Percentiles rank a stretch among this genome's conserved stretches.
Evolutionary conservation across 164 flowering plant genomes (phyloP).

Genomic region (Kalanchoe fedtschenkoi): DNA sequence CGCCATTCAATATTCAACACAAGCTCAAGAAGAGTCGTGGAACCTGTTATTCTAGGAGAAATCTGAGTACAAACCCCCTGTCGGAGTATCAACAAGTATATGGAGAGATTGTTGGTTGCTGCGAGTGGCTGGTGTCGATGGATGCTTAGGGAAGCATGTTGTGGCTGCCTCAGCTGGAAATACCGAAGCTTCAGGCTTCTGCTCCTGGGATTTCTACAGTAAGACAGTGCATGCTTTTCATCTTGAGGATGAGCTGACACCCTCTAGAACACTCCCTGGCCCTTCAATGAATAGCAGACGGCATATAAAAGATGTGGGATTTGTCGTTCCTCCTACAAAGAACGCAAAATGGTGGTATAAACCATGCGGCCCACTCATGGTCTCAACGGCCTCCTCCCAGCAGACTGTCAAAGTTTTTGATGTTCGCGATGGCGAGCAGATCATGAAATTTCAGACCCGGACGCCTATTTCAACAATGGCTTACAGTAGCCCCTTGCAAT

Average conservation of each 20-base stretch:
- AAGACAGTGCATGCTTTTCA: constrained; percentile 71
- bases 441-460: constrained; percentile 77
- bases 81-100: constrained; percentile 44
- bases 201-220: constrained; percentile 91
- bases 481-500: constrained; percentile 86
- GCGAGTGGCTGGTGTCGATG: constrained; percentile 90
- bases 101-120: constrained; percentile 97
- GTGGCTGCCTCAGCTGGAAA: constrained; percentile 98
- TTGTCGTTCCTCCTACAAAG: constrained; percentile 28
- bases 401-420: constrained; percentile 55
- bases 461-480: constrained; percentile 65
- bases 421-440: constrained; percentile 85
- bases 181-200: constrained; percentile 70
- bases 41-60: constrained; percentile 88
- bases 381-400: constrained; percentile 61
- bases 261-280: constrained; percentile 55
- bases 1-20: no score
- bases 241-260: constrained; percentile 33
- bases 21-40: no score
- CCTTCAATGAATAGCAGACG: constrained; percentile 34
- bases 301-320: constrained; percentile 32
- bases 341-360: constrained; percentile 83
- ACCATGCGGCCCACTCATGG: constrained; percentile 87
- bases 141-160: constrained; percentile 84
- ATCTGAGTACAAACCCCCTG: constrained; percentile 63